These are phyloP conservation scores for Venturia asperata DNA, from an alignment of 2,329 filamentous ascomycete genomes.

Conservation along the genomic window DNA sequence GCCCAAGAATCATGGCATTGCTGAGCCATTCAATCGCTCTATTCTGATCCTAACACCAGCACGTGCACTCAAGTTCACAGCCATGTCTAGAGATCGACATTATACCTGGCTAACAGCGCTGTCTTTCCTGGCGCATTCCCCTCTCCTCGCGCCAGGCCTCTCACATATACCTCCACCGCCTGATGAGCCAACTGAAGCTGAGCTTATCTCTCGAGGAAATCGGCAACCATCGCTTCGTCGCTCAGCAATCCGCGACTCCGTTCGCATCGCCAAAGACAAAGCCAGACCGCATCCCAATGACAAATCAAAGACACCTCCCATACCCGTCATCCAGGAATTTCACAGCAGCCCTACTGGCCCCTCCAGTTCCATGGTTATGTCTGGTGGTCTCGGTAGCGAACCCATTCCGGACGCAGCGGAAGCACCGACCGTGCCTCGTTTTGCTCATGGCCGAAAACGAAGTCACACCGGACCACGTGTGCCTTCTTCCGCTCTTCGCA, in stretches of 20 bases:
- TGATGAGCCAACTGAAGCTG: conserved; percentile 34
- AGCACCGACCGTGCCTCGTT: conserved; percentile 65
- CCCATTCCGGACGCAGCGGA: conserved; percentile 56
- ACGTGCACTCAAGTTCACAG: conserved; percentile 91
- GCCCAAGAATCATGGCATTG: conserved; percentile 57
- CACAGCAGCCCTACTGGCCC: conserved; percentile 14
- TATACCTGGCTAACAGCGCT: conserved; percentile 92
- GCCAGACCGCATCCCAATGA: conserved; percentile 34
- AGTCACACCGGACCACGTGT: conserved; percentile 22
- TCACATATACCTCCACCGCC: conserved; percentile 45
- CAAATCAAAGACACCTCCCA: conserved; percentile 24
- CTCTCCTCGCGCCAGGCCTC: conserved; percentile 71
- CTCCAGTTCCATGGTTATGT: conserved; percentile 11
- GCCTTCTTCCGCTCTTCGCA: conserved; percentile 15
- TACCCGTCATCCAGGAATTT: conserved; percentile 24
- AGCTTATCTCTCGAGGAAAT: not conserved
- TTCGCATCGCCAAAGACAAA: conserved; percentile 76
- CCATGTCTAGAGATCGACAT: conserved; percentile 73
- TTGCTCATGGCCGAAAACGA: conserved; percentile 54
- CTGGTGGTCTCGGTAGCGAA: conserved; percentile 28
- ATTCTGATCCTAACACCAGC: conserved; percentile 92
- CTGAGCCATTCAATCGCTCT: conserved; percentile 74
- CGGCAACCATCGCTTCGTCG: conserved; percentile 44
- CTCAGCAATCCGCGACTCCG: conserved; percentile 74
- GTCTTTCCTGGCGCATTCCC: conserved; percentile 88